Base-by-base conservation (phyloP, 2,329 filamentous ascomycete genomes). In the Scleromitrula shiraiana region DNA sequence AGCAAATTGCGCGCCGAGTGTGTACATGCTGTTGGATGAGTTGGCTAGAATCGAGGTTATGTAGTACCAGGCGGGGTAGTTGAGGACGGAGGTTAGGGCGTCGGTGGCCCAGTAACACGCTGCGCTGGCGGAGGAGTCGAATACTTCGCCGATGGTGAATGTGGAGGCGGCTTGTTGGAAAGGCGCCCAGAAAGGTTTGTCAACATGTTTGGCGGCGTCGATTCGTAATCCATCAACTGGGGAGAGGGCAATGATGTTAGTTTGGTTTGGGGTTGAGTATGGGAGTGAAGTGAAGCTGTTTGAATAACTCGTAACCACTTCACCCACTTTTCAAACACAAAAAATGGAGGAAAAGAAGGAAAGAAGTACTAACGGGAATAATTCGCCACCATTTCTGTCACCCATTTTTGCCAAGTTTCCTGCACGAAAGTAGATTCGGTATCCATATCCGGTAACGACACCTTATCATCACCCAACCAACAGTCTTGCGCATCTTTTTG, bases 281-380 rank as follows among this genome's bases (percentile, higher is more conserved):
- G n/a, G n/a, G n/a, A n/a, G n/a, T 19, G n/a, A 23, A 3, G 17
- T 17, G 17, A 33, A 17, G 12, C 14, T 6, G 14, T 32, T 46
- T 10, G 10, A 7, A 17, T 15, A 26, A 20, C n/a, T 14, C n/a
- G 19, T 19, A 14, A 41, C 35, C 24, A 17, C 5, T 17, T 33
- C 30, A 33, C 10, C 20, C 36, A 30, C n/a, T 32, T 20, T 23
- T 41, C 5, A 27, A 33, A 23, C 10, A 26, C 22, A 17, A 70
- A 73, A 5, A 81, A 77, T 58, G 83, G 79, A 7, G 79, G 78
- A n/a, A 80, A 68, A 3, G 70, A 68, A 61, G 77, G 82, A 37
- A 19, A 43, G 29, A n/a, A 41, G 36, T 37, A 51, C 46, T 12
- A 49, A 54, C 53, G 41, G 14, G 53, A 54, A 43, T 54, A 54